Conservation (phyloP, 805 yeast genomes). For the Hanseniaspora jakobsenii region DNA sequence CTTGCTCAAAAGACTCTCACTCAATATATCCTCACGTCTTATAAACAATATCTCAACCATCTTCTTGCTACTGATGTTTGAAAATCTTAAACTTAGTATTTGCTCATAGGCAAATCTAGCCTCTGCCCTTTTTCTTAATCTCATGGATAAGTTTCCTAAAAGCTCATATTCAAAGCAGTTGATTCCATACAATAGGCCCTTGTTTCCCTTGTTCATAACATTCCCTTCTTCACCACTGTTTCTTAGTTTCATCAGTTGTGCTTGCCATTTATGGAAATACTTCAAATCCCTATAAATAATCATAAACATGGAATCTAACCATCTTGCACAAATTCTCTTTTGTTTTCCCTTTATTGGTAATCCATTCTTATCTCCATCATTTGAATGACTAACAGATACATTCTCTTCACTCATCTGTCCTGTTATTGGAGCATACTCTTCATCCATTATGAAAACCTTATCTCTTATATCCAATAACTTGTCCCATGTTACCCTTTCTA, state of each 20-base stretch:
- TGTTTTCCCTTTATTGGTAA: too few species aligned
- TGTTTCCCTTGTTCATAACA: too few species aligned
- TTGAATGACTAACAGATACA: too few species aligned
- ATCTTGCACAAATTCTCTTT: slow-evolving; percentile 57
- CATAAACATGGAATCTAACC: slow-evolving; percentile 68
- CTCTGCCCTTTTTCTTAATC: slow-evolving; percentile 77
- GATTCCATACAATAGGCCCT: slow-evolving; percentile 32
- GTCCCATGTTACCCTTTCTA: slow-evolving; percentile 66
- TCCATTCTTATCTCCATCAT: too few species aligned
- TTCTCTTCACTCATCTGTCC: slow-evolving; percentile 7
- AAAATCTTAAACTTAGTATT: slow-evolving; percentile 63
- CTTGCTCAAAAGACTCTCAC: slow-evolving; percentile 18
- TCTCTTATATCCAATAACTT: slow-evolving; percentile 46
- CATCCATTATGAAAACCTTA: slow-evolving; percentile 56
- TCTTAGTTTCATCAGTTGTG: slow-evolving; percentile 77
- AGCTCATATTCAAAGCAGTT: slow-evolving; percentile 85
- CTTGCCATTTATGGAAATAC: slow-evolving; percentile 85
- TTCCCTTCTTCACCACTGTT: slow-evolving; percentile 78
- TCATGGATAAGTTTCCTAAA: slow-evolving; percentile 70
- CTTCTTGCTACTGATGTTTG: slow-evolving; percentile 66
- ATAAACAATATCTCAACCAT: slow-evolving; percentile 52
- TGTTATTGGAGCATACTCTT: slow-evolving; percentile 34
- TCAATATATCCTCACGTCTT: slow-evolving; percentile 32
- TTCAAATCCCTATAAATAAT: slow-evolving; percentile 63
- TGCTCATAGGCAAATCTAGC: slow-evolving; percentile 73